Percentiles rank a stretch among this genome's conserved stretches.
These are phyloP conservation scores for Trametes versicolor DNA, from an alignment of 1,284 basidiomycete genomes.

Conservation along the genomic window DNA sequence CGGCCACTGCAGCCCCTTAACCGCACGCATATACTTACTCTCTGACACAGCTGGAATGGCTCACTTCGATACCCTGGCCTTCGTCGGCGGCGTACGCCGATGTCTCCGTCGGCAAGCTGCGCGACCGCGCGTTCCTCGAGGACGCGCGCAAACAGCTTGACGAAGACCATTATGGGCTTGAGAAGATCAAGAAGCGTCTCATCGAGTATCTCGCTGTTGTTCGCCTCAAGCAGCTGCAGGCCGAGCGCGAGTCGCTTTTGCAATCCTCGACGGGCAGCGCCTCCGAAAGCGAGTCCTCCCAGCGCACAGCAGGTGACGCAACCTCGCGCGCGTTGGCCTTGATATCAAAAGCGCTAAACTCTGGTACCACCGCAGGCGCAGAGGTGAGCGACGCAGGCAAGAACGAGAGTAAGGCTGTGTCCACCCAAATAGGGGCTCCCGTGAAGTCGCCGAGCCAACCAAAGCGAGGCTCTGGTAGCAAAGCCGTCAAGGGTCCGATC, in stretches of 20 bases:
- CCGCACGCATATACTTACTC: slow-evolving; percentile 31
- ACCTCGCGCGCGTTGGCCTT: slow-evolving; percentile 29
- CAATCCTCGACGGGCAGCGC: slow-evolving; percentile 9
- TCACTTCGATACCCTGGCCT: slow-evolving; percentile 83
- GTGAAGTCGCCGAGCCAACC: neutral
- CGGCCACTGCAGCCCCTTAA: slow-evolving; percentile 41
- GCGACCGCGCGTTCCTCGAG: slow-evolving; percentile 65
- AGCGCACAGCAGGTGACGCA: slow-evolving; percentile 30
- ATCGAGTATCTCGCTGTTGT: slow-evolving; percentile 93
- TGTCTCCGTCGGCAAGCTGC: slow-evolving; percentile 48
- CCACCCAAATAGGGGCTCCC: neutral
- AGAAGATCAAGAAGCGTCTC: slow-evolving; percentile 90
- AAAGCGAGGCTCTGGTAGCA: slow-evolving; percentile 39
- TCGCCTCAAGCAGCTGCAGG: slow-evolving; percentile 72
- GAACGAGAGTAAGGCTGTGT: slow-evolving; percentile 1
- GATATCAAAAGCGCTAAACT: slow-evolving; percentile 32
- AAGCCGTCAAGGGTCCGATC: slow-evolving; percentile 81
- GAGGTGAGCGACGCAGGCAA: slow-evolving; percentile 9
- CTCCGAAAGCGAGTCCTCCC: slow-evolving; percentile 4
- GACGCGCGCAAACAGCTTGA: slow-evolving; percentile 82
- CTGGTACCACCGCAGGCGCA: slow-evolving; percentile 21
- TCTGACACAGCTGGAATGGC: slow-evolving; percentile 78
- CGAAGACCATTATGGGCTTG: slow-evolving; percentile 88
- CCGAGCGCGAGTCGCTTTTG: slow-evolving; percentile 47
- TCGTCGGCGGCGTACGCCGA: slow-evolving; percentile 46